Evolutionary conservation across 306 rosid genomes (phyloP).

Genomic region (Ochetophila trinervis): DNA sequence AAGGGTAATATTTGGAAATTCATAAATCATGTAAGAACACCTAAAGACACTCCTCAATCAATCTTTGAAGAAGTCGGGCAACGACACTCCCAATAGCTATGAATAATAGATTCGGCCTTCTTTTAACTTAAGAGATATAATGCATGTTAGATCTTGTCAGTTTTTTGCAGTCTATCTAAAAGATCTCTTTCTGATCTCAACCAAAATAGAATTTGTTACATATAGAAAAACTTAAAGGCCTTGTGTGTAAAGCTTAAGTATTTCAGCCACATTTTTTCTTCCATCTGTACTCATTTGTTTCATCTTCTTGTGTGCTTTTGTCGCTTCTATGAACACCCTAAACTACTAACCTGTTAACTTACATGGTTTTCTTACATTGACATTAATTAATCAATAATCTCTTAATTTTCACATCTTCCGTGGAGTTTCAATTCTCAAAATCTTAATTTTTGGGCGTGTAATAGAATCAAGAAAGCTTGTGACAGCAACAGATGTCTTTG

Average conservation of each 20-base stretch:
- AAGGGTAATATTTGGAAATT: too few relatives aligned
- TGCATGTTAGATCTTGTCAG: too few relatives aligned
- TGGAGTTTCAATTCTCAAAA: constrained; percentile 15
- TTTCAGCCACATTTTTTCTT: background rate
- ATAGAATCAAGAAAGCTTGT: constrained; percentile 21
- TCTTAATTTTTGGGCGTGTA: background rate
- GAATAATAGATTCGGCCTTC: too few relatives aligned
- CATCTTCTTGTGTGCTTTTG: background rate
- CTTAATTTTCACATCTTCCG: background rate
- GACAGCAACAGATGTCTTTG: constrained; percentile 17
- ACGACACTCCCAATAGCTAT: too few relatives aligned
- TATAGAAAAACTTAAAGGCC: too few relatives aligned
- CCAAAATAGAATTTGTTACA: too few relatives aligned
- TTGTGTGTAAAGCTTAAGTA: too few relatives aligned
- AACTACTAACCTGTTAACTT: background rate
- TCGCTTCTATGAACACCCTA: background rate
- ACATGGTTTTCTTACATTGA: background rate
- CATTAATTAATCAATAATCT: background rate
- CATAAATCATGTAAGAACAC: background rate
- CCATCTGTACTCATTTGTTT: background rate
- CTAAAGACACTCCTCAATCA: background rate
- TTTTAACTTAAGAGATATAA: too few relatives aligned
- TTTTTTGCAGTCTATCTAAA: too few relatives aligned
- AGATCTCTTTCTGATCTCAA: too few relatives aligned
- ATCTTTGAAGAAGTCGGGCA: too few relatives aligned